Percentiles rank a stretch among this genome's conserved stretches.
Conservation (phyloP, 2,329 filamentous ascomycete species). For the Paradendryphiella salina region DNA sequence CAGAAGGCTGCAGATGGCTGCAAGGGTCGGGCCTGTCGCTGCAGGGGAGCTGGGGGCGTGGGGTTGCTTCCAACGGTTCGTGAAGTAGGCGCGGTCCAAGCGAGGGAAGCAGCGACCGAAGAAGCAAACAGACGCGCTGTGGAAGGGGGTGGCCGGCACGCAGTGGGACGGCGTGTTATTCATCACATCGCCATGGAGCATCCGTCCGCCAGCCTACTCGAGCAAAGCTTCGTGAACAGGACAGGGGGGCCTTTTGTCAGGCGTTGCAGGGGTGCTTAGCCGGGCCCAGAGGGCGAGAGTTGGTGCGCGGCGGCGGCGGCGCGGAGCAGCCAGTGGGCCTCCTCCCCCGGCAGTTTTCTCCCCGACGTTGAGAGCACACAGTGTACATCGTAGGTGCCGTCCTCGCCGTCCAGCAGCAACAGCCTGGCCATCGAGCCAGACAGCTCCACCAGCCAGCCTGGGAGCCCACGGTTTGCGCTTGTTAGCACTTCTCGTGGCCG, state of each 20-base stretch:
- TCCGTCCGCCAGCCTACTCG: slow-evolving; percentile 17
- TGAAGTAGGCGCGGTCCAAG: slow-evolving; percentile 28
- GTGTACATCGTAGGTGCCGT: background rate
- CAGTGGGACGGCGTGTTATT: slow-evolving; percentile 13
- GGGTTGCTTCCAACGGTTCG: slow-evolving; percentile 35
- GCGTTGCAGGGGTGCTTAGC: slow-evolving; percentile 24
- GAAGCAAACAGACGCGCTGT: slow-evolving; percentile 12
- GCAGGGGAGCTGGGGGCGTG: slow-evolving; percentile 29
- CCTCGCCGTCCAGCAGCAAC: background rate
- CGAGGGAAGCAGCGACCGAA: slow-evolving; percentile 29
- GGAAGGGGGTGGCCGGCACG: background rate
- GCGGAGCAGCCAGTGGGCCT: slow-evolving; percentile 18
- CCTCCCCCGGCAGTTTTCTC: slow-evolving; percentile 22
- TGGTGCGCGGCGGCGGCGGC: slow-evolving; percentile 23
- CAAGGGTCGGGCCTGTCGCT: slow-evolving; percentile 39
- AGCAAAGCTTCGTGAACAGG: slow-evolving; percentile 19
- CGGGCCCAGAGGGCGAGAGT: slow-evolving; percentile 29
- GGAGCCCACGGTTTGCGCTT: too few species aligned
- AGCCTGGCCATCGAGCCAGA: background rate
- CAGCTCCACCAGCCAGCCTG: background rate
- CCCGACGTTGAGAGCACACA: slow-evolving; percentile 14
- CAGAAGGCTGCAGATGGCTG: slow-evolving; percentile 31
- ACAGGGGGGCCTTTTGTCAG: slow-evolving; percentile 25
- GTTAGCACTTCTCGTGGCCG: too few species aligned
- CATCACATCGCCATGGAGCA: slow-evolving; percentile 18